Base-by-base conservation (phyloP, 805 yeast species). In the Priceomyces castillae region DNA sequence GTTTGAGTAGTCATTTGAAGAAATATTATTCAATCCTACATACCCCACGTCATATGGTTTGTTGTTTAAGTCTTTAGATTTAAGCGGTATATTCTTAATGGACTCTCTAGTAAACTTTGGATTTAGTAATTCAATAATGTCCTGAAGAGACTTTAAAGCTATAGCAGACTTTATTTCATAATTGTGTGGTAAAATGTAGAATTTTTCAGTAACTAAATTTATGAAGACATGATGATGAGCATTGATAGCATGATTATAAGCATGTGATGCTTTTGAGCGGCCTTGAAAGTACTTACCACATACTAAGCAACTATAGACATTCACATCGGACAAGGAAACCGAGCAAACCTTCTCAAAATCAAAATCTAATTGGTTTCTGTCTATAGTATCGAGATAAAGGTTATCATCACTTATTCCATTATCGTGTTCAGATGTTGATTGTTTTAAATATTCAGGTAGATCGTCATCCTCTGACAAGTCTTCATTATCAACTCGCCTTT, bases 241-340 rank as follows among this genome's bases (percentile, higher is more conserved):
- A 44, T 80, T 73, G 15, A 86, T 69, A 1, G 89, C 74, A 58
- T 87, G 95, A 12, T 67, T 56, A 53, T 80, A 84, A 0, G 90
- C 90, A 17, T 81, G 81, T 0, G 90, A 78, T n/a, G 75, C 58
- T 44, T 62, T 66, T 1, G 80, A 76, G 18, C 89, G 69, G 0
- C 95, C 95, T 51, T 81, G 83, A 41, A 79, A 74, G 61, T 80
- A 87, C 53, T 77, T 81, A 26, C 90, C 92, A 62, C 95, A 87
- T 0, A 73, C 74, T 16, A 87, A 62, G 56, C 95, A 87, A 25
- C 86, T 80, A 53, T 86, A 84, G 0, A 86, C 76, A 52, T 84
- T 83, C 16, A 74, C 65, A 30, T 69, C 74, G 1, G 87, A 72
- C 17, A 86, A 65, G 0, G 89, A 76, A 0, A 82, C 76, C 34